phyloP scores from a whole-genome alignment of 805 yeast species.

The Suhomyces pyralidae region DNA sequence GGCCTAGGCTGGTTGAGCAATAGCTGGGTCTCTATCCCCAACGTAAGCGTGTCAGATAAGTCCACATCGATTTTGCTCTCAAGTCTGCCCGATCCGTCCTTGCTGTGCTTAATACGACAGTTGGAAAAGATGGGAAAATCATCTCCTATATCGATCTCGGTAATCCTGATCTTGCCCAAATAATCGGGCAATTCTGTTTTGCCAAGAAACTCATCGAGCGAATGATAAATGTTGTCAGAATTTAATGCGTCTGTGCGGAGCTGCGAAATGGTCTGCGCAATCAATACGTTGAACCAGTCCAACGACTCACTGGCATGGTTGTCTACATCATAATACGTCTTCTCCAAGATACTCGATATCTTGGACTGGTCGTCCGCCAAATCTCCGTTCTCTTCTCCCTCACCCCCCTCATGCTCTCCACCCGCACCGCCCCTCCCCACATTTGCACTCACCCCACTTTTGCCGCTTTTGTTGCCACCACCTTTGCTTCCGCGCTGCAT shows the following conservation, averaged over 20 bases:
- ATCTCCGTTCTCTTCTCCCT: constrained; percentile 7
- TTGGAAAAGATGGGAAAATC: constrained; percentile 95
- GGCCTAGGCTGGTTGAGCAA: constrained; percentile 81
- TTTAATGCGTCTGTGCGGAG: constrained; percentile 84
- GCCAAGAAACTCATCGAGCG: constrained; percentile 64
- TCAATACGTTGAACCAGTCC: constrained; percentile 94
- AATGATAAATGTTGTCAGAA: constrained; percentile 80
- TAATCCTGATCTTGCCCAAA: constrained; percentile 70
- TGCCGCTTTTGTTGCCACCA: constrained; percentile 5
- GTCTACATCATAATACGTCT: constrained; percentile 87
- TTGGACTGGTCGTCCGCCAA: constrained; percentile 17
- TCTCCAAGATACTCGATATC: constrained; percentile 63
- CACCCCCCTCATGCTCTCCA: constrained; percentile 9
- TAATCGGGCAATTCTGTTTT: constrained; percentile 72
- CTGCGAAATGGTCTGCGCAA: constrained; percentile 88
- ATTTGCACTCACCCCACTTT: background rate
- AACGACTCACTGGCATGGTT: constrained; percentile 85
- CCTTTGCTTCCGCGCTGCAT: constrained; percentile 29
- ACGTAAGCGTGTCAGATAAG: constrained; percentile 77
- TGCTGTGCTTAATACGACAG: constrained; percentile 71
- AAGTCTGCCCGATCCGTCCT: constrained; percentile 49
- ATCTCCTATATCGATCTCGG: constrained; percentile 89
- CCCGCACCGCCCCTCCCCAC: background rate
- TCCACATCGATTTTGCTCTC: constrained; percentile 93
- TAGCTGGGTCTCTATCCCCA: constrained; percentile 79